Evolutionary conservation across 169 alveolate species (phyloP), one percentile per base, ranked within the genome.

Genomic region (Theileria equi): DNA sequence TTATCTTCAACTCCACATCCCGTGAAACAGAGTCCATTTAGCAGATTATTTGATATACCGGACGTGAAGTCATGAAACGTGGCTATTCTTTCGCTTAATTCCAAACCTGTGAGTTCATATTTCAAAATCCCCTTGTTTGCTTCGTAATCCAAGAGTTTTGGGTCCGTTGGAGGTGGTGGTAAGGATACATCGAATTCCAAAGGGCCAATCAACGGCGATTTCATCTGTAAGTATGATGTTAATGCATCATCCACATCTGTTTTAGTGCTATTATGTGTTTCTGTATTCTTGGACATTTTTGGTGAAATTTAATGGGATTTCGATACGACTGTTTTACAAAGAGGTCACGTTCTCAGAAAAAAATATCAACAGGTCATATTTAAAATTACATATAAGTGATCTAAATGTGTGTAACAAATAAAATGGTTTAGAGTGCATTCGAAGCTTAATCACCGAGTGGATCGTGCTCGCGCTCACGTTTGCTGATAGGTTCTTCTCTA

Each of bases 151-250:
- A 74, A 40, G 59, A 74, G 17, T 32, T 38, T 40, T 5, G 73
- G 66, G 40, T 74, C 84, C 17, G 65, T 79, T 19, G 84, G 84
- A 1, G 72, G 69, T 31, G 69, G 77, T n/a, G 73, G 84, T 4
- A 74, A 32, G 31, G 63, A 49, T 11, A 59, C 80, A 40, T 74
- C 84, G 49, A 74, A 74, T 32, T 66, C 67, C 26, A 74, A 59
- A 5, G 63, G n/a, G 13, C 84, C 84, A 21, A 74, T 59, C 8
- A 74, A 29, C 11, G 84, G 84, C 21, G 84, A 74, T 48, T 74
- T 74, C 77, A 64, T 66, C 29, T 74, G 62, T 8, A 74, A 50
- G 36, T 74, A 74, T 29, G 84, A 35, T 11, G 79, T 31, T n/a
- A 74, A 65, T n/a, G 47, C 28, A 23, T 62, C 80, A 1, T 26